phyloP scores from a whole-genome alignment of 306 rosid species.

The Crotalaria pallida region DNA sequence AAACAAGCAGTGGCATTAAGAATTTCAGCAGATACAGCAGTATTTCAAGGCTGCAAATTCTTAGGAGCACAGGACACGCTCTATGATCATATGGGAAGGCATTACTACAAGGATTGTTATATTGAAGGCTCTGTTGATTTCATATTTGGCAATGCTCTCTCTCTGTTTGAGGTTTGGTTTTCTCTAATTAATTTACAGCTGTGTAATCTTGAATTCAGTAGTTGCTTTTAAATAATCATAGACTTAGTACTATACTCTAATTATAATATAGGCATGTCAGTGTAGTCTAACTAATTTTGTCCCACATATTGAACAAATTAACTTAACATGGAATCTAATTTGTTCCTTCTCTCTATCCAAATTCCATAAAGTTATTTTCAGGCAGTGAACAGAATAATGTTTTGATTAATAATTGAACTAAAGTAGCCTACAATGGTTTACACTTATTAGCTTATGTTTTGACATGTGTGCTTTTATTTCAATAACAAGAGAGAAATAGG shows the following conservation, averaged over 20 bases:
- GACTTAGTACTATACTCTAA: not conserved
- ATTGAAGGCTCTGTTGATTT: slow-evolving; percentile 76
- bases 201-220: not conserved
- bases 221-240: not conserved
- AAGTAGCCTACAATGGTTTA: too few species aligned
- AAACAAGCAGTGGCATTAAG: slow-evolving; percentile 72
- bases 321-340: not conserved
- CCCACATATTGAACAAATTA: not conserved
- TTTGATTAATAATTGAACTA: not conserved
- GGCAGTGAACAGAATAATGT: not conserved
- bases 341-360: not conserved
- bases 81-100: slow-evolving; percentile 67
- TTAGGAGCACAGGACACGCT: slow-evolving; percentile 73
- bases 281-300: not conserved
- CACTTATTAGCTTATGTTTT: too few species aligned
- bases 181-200: not conserved
- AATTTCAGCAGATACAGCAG: slow-evolving; percentile 54
- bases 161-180: slow-evolving; percentile 43
- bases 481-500: too few species aligned
- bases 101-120: slow-evolving; percentile 57
- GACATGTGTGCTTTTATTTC: too few species aligned
- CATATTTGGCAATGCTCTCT: slow-evolving; percentile 68
- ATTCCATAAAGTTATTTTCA: not conserved
- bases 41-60: slow-evolving; percentile 53
- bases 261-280: not conserved